Conservation (phyloP, 2,329 filamentous ascomycete genomes). For the Akanthomyces dipterigenus region DNA sequence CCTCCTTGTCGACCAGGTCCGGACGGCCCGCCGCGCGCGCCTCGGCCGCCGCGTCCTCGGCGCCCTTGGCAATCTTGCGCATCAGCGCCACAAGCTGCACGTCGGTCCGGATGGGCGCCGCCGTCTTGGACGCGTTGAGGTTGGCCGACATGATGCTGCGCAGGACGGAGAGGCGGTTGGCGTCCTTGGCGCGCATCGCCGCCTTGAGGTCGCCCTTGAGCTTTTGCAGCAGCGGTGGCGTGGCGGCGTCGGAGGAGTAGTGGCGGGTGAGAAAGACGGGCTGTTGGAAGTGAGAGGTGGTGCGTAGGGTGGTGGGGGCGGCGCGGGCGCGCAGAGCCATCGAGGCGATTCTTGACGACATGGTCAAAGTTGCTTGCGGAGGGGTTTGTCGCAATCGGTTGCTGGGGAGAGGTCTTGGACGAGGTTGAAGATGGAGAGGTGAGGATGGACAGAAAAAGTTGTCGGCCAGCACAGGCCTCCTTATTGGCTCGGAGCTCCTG, state of each 20-base stretch:
- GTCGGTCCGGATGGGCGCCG: constrained; percentile 62
- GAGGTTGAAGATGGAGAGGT: background rate
- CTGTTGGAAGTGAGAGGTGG: background rate
- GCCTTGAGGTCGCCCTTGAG: constrained; percentile 56
- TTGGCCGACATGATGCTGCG: constrained; percentile 62
- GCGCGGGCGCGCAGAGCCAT: constrained; percentile 2
- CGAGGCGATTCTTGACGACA: background rate
- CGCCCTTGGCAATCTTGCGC: constrained; percentile 53
- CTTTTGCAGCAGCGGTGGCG: constrained; percentile 44
- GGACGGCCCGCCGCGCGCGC: constrained; percentile 46
- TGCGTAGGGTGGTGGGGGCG: background rate
- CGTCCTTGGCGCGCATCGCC: constrained; percentile 60
- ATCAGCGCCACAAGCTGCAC: constrained; percentile 62
- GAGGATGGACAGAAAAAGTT: background rate
- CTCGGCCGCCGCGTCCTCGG: constrained; percentile 10
- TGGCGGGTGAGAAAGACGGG: background rate
- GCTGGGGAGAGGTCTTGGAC: background rate
- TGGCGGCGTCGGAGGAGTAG: constrained; percentile 14
- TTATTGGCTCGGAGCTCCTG: background rate
- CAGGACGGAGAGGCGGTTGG: constrained; percentile 59
- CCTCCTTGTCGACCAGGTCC: constrained; percentile 66
- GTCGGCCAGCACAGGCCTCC: background rate
- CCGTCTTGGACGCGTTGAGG: constrained; percentile 69
- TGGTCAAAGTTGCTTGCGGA: background rate
- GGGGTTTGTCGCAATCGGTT: background rate